Conservation (phyloP, 805 yeast species). For the Candida xyloterini region DNA sequence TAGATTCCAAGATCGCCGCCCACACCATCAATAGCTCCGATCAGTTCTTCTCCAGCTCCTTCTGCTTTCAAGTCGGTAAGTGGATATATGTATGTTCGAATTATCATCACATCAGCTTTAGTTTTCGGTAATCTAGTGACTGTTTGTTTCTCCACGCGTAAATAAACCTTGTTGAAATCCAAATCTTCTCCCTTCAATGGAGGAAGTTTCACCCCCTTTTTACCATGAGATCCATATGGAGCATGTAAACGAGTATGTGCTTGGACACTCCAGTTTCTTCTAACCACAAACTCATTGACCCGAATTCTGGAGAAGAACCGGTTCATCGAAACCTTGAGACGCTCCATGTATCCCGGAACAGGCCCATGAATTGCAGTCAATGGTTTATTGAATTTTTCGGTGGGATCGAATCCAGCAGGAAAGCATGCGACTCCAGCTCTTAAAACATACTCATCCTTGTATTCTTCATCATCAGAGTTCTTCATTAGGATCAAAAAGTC, state of each 20-base stretch:
- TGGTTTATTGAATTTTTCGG: constrained; percentile 47
- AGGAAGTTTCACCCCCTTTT: constrained; percentile 34
- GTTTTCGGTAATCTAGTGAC: constrained; percentile 51
- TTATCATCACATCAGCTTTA: constrained; percentile 45
- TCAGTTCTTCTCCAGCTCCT: constrained; percentile 44
- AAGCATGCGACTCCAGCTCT: constrained; percentile 58
- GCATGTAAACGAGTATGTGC: constrained; percentile 51
- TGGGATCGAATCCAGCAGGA: constrained; percentile 74
- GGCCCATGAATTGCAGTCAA: constrained; percentile 64
- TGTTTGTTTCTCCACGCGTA: constrained; percentile 59
- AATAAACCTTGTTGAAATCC: constrained; percentile 47
- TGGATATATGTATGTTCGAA: constrained; percentile 59
- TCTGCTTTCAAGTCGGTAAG: constrained; percentile 44
- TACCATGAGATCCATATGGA: constrained; percentile 42
- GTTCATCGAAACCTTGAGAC: constrained; percentile 62
- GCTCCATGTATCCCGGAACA: constrained; percentile 62
- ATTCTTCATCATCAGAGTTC: constrained; percentile 33
- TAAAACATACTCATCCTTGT: constrained; percentile 53
- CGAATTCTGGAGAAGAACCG: constrained; percentile 57
- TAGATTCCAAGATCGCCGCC: constrained; percentile 58
- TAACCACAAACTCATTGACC: constrained; percentile 52
- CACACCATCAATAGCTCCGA: constrained; percentile 62
- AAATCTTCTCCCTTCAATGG: constrained; percentile 34
- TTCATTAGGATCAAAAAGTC: constrained; percentile 56
- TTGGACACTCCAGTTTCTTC: constrained; percentile 72